Base-by-base conservation (phyloP, 345 rosid species). In the Eucalyptus brandiana region DNA sequence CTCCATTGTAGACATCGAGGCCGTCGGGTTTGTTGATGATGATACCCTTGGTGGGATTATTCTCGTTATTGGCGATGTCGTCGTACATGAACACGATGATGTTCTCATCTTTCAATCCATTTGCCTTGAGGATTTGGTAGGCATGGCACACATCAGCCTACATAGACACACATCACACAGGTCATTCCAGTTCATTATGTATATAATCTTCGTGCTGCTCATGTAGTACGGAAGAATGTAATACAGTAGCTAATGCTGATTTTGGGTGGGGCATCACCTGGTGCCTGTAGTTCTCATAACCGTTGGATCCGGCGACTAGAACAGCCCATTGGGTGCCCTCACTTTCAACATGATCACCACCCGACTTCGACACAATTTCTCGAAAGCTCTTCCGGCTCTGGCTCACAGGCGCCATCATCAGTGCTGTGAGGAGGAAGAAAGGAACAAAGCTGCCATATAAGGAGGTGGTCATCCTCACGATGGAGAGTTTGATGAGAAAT, bases 91-190 rank as follows among this genome's bases (percentile, higher is more conserved):
- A 91, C 51, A 97, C 98, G 7, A 97, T 92, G 89, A 96, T 96
- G 92, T 97, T 96, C 91, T 97, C 98, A 85, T 97, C 97, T 87
- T 97, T 94, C 44, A 97, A 37, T 65, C 99, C 99, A 30, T 99
- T 97, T 42, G 94, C 96, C 87, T 92, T 95, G 23, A 97, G 93
- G 58, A 97, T 81, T 91, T 97, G 99, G 92, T 97, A 97, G 26
- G 99, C 99, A 89, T 97, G 99, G 89, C 99, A 97, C 17, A 97
- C 96, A 91, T 97, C 99, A 5, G 99, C 97, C 99, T 97, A 50
- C 18, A n/a, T 8, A 65, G 76, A 65, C 37, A 65, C 76, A 65
- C 37, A 65, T 65, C 40, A n/a, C 85, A 88, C n/a, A 23, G 28
- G 45, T 34, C 53, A 13, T 18, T 16, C 44, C 42, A 88, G 21